Conservation (phyloP, 805 yeast species). For the Metschnikowia cubensis region DNA sequence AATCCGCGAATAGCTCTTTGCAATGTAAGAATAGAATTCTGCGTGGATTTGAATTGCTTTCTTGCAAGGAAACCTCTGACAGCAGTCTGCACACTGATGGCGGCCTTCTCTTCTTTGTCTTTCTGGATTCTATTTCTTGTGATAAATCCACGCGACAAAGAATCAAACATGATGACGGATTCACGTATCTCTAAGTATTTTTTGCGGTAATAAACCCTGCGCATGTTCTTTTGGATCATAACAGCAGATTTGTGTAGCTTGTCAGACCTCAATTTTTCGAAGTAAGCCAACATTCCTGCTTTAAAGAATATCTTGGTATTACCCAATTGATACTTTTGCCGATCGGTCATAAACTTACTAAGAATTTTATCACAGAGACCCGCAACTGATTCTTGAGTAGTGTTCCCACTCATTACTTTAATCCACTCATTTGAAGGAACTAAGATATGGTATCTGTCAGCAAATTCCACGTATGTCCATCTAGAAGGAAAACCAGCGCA, state of each 20-base stretch:
- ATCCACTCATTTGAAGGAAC: conserved; percentile 70
- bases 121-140: conserved; percentile 52
- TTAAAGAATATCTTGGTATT: conserved; percentile 91
- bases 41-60: conserved; percentile 29
- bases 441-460: conserved; percentile 79
- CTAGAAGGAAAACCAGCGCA: conserved; percentile 98
- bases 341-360: conserved; percentile 58
- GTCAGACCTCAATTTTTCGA: conserved; percentile 80
- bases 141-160: conserved; percentile 58
- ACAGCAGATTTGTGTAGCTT: conserved; percentile 76
- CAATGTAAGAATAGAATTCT: conserved; percentile 36
- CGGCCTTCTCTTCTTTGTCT: conserved; percentile 58
- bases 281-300: conserved; percentile 91
- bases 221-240: conserved; percentile 78
- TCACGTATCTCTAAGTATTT: conserved; percentile 51
- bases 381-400: conserved; percentile 53
- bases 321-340: conserved; percentile 79
- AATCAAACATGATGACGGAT: conserved; percentile 56
- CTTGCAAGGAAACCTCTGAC: conserved; percentile 54
- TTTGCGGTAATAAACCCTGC: conserved; percentile 60
- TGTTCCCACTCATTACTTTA: conserved; percentile 47
- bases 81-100: conserved; percentile 65
- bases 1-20: conserved; percentile 52
- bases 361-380: conserved; percentile 69
- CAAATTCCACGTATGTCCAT: conserved; percentile 93